phyloP scores from a whole-genome alignment of 345 rosid species.

The Sisymbrium irio region DNA sequence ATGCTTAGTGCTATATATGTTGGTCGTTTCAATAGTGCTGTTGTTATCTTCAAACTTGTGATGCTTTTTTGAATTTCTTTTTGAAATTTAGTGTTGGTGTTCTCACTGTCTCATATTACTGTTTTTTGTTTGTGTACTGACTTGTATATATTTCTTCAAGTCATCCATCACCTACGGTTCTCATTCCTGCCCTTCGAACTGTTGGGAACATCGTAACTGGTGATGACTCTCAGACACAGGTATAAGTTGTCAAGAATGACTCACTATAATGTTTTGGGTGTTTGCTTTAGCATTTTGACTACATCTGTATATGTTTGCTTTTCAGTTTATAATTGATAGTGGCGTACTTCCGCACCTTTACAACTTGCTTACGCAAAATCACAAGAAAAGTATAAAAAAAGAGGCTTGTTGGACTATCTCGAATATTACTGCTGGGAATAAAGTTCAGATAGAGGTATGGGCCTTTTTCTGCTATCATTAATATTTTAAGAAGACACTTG shows the following conservation, averaged over 20 bases:
- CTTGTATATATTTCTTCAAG: conserved; percentile 37
- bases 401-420: conserved; percentile 97
- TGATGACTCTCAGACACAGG: conserved; percentile 91
- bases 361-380: conserved; percentile 68
- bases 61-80: neutral
- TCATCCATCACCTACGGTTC: conserved; percentile 78
- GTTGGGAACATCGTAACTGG: conserved; percentile 85
- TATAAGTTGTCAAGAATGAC: conserved; percentile 19
- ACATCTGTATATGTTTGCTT: neutral
- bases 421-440: conserved; percentile 83
- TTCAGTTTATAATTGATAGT: conserved; percentile 74
- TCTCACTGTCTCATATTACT: neutral
- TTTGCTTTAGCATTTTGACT: conserved; percentile 14
- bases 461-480: conserved; percentile 1
- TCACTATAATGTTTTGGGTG: neutral
- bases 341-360: conserved; percentile 65
- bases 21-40: neutral
- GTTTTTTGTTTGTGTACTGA: conserved; percentile 12
- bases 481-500: neutral
- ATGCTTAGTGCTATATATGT: neutral
- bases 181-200: conserved; percentile 82
- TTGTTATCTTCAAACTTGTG: conserved; percentile 13
- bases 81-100: neutral
- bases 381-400: conserved; percentile 82
- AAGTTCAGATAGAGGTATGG: conserved; percentile 72